Percentiles rank a stretch among this genome's conserved stretches.
Evolutionary conservation across 305 asterid genomes (phyloP).

Genomic region (Fraxinus latifolia): DNA sequence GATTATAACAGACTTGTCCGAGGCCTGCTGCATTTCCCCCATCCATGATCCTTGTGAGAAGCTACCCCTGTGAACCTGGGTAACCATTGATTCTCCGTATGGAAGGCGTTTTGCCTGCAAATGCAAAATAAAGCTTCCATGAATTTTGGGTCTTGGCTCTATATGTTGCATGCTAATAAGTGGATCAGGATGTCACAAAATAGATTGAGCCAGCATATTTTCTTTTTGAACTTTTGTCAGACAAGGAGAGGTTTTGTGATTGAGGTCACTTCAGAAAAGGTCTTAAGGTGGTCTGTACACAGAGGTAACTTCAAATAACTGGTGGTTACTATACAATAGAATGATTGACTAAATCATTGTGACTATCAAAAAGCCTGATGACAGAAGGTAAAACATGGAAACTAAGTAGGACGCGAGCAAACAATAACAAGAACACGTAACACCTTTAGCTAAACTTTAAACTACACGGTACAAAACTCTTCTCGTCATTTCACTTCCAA

Average conservation of each 20-base stretch:
- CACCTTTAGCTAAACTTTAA: background rate
- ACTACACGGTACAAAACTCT: background rate
- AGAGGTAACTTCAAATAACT: background rate
- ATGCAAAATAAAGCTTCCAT: slow-evolving; percentile 19
- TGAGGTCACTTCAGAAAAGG: background rate
- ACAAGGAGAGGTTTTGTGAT: background rate
- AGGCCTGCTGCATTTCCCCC: slow-evolving; percentile 97
- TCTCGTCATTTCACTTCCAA: background rate
- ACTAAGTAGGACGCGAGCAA: background rate
- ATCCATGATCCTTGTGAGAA: slow-evolving; percentile 92
- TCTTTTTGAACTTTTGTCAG: background rate
- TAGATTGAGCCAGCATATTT: background rate
- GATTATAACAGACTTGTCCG: slow-evolving; percentile 81
- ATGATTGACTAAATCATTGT: background rate
- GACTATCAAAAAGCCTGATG: background rate
- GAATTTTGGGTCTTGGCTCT: background rate
- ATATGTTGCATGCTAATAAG: background rate
- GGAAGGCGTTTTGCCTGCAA: slow-evolving; percentile 93
- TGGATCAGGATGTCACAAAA: background rate
- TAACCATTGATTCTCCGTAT: slow-evolving; percentile 56
- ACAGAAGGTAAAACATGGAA: background rate
- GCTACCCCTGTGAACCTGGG: slow-evolving; percentile 59
- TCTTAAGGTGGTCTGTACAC: background rate
- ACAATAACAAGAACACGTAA: background rate
- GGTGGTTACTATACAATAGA: background rate